Percentiles rank a stretch among this genome's conserved stretches.
phyloP scores from a whole-genome alignment of 2,329 filamentous ascomycete species.

The Helotiales sp. region DNA sequence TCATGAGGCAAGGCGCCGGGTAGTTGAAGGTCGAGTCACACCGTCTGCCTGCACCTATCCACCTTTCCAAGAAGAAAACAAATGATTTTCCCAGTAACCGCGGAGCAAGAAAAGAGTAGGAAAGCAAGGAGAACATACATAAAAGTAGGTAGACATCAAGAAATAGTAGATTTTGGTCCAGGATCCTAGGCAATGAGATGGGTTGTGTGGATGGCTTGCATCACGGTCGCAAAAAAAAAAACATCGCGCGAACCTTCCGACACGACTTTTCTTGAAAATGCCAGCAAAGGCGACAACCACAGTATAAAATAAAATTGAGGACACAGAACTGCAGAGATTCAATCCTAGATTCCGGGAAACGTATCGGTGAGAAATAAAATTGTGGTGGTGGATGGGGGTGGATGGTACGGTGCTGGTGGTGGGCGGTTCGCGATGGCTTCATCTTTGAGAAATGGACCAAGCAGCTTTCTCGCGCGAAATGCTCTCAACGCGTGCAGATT shows the following conservation, averaged over 20 bases:
- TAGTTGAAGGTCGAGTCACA: slow-evolving; percentile 7
- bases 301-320: slow-evolving; percentile 11
- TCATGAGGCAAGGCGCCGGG: background rate
- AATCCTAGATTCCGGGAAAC: background rate
- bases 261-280: slow-evolving; percentile 25
- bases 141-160: background rate
- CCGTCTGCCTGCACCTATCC: slow-evolving; percentile 3
- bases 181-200: background rate
- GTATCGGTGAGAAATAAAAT: slow-evolving; percentile 17
- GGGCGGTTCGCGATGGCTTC: slow-evolving; percentile 36
- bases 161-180: background rate
- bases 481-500: slow-evolving; percentile 2
- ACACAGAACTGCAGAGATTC: slow-evolving; percentile 11
- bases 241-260: slow-evolving; percentile 16
- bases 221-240: slow-evolving; percentile 30
- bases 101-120: background rate
- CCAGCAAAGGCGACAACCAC: slow-evolving; percentile 11
- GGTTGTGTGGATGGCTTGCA: slow-evolving; percentile 16
- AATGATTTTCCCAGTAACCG: background rate
- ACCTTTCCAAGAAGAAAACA: background rate
- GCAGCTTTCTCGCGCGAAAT: slow-evolving; percentile 6
- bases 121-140: background rate
- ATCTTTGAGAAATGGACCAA: slow-evolving; percentile 22
- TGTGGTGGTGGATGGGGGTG: slow-evolving; percentile 22
- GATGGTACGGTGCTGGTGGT: slow-evolving; percentile 17